phyloP scores from a whole-genome alignment of 2,329 filamentous ascomycete genomes.

The Escovopsis sp. region DNA sequence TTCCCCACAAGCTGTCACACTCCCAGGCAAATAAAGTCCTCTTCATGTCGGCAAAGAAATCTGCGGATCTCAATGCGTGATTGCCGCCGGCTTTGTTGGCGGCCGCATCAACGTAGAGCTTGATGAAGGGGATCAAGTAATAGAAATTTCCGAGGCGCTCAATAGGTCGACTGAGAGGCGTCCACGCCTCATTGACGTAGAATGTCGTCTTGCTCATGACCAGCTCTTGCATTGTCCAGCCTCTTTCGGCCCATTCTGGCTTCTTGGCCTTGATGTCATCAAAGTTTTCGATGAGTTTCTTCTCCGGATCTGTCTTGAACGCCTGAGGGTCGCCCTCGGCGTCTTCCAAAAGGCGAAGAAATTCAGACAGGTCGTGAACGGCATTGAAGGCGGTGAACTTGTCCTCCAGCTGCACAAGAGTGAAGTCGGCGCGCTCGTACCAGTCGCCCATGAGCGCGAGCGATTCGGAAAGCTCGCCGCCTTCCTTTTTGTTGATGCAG shows the following conservation, averaged over 20 bases:
- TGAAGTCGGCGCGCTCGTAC: background rate
- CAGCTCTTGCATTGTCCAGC: conserved; percentile 4
- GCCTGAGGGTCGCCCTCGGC: too few species aligned
- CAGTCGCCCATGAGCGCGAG: conserved; percentile 1
- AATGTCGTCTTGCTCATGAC: conserved; percentile 5
- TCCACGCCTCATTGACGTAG: conserved; percentile 2
- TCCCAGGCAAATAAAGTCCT: too few species aligned
- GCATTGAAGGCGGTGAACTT: background rate
- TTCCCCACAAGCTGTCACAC: too few species aligned
- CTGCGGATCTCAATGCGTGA: too few species aligned
- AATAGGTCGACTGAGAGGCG: conserved; percentile 1
- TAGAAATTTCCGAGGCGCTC: conserved; percentile 2
- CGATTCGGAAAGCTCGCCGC: background rate
- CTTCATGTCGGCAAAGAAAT: too few species aligned
- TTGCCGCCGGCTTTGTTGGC: too few species aligned
- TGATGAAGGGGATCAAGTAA: conserved; percentile 2
- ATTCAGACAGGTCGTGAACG: background rate
- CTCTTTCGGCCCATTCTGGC: conserved; percentile 1
- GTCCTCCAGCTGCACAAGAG: conserved; percentile 1
- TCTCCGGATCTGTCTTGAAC: background rate
- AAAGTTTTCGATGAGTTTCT: background rate
- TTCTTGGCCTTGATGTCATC: background rate
- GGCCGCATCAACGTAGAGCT: background rate
- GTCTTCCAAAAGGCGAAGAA: background rate
- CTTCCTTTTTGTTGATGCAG: conserved; percentile 1